Evolutionary conservation across 2,329 filamentous ascomycete species (phyloP), one percentile per base, ranked within the genome.

Genomic region (Tympanopsis confertula): DNA sequence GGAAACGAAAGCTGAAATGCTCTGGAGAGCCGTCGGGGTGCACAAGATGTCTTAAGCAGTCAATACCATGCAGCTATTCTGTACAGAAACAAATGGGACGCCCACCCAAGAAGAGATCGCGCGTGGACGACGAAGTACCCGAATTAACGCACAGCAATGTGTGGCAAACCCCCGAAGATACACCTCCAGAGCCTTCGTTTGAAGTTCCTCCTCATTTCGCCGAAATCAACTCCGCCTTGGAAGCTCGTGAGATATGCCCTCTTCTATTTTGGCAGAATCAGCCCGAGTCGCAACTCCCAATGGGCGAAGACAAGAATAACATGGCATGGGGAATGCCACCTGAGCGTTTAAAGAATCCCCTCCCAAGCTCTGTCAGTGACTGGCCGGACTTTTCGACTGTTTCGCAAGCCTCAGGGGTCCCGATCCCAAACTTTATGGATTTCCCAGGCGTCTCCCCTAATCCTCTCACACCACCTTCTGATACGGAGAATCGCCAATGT

Each of bases 11-110:
- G 44, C 47, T 66, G 39, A 66, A 65, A 53, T 67, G 63, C 48
- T 65, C 63, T 2, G 62, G 63, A 2, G 60, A 66, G 40, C 36
- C 48, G n/a, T 45, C 45, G 7, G 63, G 62, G 5, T 66, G 63
- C 41, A 50, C 45, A 38, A 56, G 63, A 39, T 66, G 63, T 42
- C 38, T 54, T 26, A 61, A 58, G 37, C 61, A 66, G 40, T 50
- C 50, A 4, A 48, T 66, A 18, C 36, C 39, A 36, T 66, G 63
- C 43, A 57, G 63, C 39, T 66, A 66, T 45, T 66, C 63, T 4
- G 45, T 57, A 39, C 63, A 66, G 45, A 66, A 66, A 45, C 61
- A 58, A 42, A 66, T 66, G 63, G 63, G 63, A 19, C 53, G 63
- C 13, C 63, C 63, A 1, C 59, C 58, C 15, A 65, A 63, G 50